Evolutionary conservation across 768 basidiomycete species (phyloP).

Genomic region (Termitomyces sp.): DNA sequence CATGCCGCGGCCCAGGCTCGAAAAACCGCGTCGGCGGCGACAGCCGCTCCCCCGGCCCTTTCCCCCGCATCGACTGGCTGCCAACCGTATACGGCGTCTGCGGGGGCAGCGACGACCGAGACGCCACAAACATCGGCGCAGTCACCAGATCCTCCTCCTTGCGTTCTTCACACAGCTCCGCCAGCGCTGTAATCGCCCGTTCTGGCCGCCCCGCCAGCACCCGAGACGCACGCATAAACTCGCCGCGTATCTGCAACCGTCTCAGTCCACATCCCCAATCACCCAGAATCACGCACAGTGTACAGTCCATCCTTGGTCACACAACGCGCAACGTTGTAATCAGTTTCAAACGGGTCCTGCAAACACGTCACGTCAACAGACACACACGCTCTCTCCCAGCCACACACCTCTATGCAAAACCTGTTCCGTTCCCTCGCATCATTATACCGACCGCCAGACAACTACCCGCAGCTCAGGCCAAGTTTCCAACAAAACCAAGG

Average conservation of each 20-base stretch:
- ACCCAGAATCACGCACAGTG: constrained; percentile 64
- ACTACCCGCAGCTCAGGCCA: constrained; percentile 22
- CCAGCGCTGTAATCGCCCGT: constrained; percentile 73
- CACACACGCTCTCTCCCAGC: too few relatives aligned
- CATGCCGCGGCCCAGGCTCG: constrained; percentile 30
- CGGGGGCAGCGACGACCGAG: constrained; percentile 49
- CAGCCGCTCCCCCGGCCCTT: constrained; percentile 35
- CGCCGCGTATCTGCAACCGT: constrained; percentile 78
- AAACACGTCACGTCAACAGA: background rate
- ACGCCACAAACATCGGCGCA: constrained; percentile 38
- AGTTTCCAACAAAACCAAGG: too few relatives aligned
- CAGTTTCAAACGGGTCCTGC: constrained; percentile 94
- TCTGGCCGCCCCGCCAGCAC: constrained; percentile 78
- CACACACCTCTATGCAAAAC: constrained; percentile 84
- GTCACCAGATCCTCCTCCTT: constrained; percentile 57
- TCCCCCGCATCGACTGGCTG: constrained; percentile 51
- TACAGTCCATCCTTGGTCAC: constrained; percentile 96
- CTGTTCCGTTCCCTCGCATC: constrained; percentile 86
- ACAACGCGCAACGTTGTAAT: constrained; percentile 94
- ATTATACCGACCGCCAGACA: constrained; percentile 51
- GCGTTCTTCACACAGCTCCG: constrained; percentile 90
- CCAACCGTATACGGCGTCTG: constrained; percentile 70
- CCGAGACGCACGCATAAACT: constrained; percentile 94
- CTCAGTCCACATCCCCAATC: too few relatives aligned
- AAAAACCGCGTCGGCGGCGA: constrained; percentile 51